Conservation (phyloP, 495 filamentous ascomycete genomes). For the Cryomyces antarcticus region DNA sequence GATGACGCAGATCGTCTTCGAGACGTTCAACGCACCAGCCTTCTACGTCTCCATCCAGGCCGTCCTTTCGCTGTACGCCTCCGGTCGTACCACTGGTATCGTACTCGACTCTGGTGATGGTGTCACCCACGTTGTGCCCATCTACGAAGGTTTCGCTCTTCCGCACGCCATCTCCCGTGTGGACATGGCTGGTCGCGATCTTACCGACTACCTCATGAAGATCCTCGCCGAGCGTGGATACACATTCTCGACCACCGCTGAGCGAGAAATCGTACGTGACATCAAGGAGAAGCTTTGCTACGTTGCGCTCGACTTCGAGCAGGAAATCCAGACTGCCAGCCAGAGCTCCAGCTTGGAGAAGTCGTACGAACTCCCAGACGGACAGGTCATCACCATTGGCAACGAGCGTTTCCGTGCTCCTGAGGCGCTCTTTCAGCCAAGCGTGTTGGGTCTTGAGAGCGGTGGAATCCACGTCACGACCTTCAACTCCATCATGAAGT, state of each 20-base stretch:
- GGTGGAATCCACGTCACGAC: constrained; percentile 99
- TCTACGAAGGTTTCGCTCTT: constrained; percentile 99
- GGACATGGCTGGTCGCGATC: constrained; percentile 98
- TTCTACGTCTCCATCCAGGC: constrained; percentile 99
- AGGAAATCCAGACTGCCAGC: constrained; percentile 98
- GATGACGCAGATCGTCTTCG: constrained; percentile 99
- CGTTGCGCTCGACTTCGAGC: constrained; percentile 98
- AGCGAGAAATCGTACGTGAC: constrained; percentile 99
- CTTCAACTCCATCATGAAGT: constrained; percentile 99
- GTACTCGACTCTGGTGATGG: constrained; percentile 98
- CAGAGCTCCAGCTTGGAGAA: constrained; percentile 98
- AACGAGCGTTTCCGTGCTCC: constrained; percentile 99
- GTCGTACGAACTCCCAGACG: constrained; percentile 98
- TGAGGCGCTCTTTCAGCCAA: constrained; percentile 98
- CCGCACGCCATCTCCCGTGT: constrained; percentile 98
- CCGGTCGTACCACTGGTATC: constrained; percentile 99
- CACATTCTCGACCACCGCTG: constrained; percentile 98
- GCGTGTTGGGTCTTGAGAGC: constrained; percentile 90
- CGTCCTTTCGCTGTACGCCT: constrained; percentile 96
- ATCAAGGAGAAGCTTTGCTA: constrained; percentile 99
- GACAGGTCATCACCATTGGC: constrained; percentile 99
- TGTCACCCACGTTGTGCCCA: constrained; percentile 99
- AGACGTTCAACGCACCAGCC: constrained; percentile 99
- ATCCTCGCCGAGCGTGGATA: constrained; percentile 97
- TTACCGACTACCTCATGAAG: constrained; percentile 99